These are phyloP conservation scores for Misopates orontium DNA, from an alignment of 257 asterid genomes.

Conservation along the genomic window DNA sequence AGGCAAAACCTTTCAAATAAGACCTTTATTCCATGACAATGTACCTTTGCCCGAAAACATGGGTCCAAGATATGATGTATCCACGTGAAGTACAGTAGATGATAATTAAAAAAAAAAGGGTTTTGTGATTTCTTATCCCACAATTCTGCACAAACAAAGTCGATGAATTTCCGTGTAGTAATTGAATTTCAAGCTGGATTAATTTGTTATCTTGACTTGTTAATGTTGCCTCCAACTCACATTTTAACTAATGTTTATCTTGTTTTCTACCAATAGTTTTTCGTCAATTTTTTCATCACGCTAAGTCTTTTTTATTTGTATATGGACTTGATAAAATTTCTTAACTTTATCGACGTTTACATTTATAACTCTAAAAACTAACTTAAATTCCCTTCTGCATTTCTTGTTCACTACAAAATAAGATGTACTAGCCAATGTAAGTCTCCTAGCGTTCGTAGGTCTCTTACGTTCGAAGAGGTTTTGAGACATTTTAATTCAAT, in stretches of 20 bases:
- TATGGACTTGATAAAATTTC: too few relatives aligned
- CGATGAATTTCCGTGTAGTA: conserved; percentile 1
- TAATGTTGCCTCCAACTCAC: conserved; percentile 9
- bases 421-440: too few relatives aligned
- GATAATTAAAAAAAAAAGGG: neutral
- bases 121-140: conserved; percentile 17
- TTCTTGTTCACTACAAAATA: too few relatives aligned
- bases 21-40: conserved; percentile 15
- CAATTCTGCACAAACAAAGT: conserved; percentile 23
- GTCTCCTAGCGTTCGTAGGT: too few relatives aligned
- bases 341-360: too few relatives aligned
- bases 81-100: conserved; percentile 17
- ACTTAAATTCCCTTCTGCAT: too few relatives aligned
- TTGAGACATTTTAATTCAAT: too few relatives aligned
- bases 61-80: conserved; percentile 9
- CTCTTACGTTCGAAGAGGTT: too few relatives aligned
- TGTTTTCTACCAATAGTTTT: too few relatives aligned
- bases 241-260: neutral
- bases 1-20: conserved; percentile 12
- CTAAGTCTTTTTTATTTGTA: too few relatives aligned
- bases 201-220: neutral
- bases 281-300: too few relatives aligned
- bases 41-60: conserved; percentile 4
- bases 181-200: conserved; percentile 6
- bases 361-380: too few relatives aligned